Percentiles rank a stretch among this genome's conserved stretches.
Evolutionary conservation across 805 yeast species (phyloP).

Genomic region (Saturnispora zaruensis): DNA sequence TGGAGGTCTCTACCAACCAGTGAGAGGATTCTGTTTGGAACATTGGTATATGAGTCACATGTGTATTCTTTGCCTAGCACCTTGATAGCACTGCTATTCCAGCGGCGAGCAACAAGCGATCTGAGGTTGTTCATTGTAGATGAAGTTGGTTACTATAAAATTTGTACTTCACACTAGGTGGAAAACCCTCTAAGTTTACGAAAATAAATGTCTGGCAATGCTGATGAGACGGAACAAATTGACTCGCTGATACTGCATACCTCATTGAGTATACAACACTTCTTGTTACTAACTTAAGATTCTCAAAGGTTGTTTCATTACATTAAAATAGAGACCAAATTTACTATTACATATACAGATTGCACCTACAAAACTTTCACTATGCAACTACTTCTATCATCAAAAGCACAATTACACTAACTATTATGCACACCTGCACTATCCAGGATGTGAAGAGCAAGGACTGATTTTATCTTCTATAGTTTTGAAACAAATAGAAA

Average conservation of each 20-base stretch:
- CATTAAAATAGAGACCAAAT: too few species aligned
- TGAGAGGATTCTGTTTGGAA: constrained; percentile 61
- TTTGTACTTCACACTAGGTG: background rate
- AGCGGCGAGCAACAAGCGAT: background rate
- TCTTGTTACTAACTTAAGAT: background rate
- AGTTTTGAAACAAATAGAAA: background rate
- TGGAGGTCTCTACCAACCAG: constrained; percentile 70
- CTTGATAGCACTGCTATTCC: constrained; percentile 16
- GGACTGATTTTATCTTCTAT: background rate
- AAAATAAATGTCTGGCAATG: background rate
- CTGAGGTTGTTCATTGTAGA: background rate
- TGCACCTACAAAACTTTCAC: too few species aligned
- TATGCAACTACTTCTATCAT: too few species aligned
- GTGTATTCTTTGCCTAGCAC: constrained; percentile 45
- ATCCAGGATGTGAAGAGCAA: too few species aligned
- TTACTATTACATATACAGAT: too few species aligned
- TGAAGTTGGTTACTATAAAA: background rate
- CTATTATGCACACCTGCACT: too few species aligned
- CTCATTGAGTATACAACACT: background rate
- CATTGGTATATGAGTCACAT: constrained; percentile 78
- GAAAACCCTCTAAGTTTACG: background rate
- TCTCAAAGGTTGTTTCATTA: too few species aligned
- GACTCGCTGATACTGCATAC: background rate
- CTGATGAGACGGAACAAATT: too few species aligned
- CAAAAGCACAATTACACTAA: too few species aligned